These are phyloP conservation scores for Aspergillus quadrilineatus DNA, from an alignment of 2,329 filamentous ascomycete species.

Conservation along the genomic window DNA sequence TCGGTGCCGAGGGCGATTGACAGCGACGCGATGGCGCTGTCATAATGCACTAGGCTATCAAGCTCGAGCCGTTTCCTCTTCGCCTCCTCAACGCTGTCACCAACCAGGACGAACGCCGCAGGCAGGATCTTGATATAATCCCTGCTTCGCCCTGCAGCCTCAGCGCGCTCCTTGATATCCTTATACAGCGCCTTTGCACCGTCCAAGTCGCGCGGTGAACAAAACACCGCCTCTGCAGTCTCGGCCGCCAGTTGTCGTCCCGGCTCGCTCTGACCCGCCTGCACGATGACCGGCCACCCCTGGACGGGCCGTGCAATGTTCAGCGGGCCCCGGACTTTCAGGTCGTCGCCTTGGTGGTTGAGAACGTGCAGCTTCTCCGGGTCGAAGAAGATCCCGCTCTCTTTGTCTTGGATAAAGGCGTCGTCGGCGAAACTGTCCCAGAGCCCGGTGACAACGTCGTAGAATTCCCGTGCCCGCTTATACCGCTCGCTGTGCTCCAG, in stretches of 20 bases:
- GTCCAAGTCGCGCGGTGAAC: conserved; percentile 49
- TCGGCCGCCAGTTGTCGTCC: conserved; percentile 54
- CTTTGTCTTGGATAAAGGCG: conserved; percentile 51
- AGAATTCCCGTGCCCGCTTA: conserved; percentile 54
- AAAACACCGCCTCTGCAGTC: conserved; percentile 56
- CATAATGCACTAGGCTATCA: conserved; percentile 55
- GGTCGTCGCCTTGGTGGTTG: conserved; percentile 51
- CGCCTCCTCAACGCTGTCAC: conserved; percentile 52
- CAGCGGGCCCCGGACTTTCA: conserved; percentile 50
- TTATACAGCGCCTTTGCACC: conserved; percentile 50
- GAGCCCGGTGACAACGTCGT: conserved; percentile 53
- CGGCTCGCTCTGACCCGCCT: conserved; percentile 55
- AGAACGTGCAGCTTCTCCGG: conserved; percentile 54
- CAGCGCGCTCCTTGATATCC: conserved; percentile 52
- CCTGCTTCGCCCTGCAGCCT: conserved; percentile 46
- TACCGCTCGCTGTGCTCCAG: conserved; percentile 52
- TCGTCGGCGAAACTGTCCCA: conserved; percentile 59
- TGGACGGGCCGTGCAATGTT: conserved; percentile 56
- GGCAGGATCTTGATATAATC: conserved; percentile 54
- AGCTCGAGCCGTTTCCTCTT: conserved; percentile 50
- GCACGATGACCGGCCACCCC: conserved; percentile 57
- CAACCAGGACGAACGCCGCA: conserved; percentile 52
- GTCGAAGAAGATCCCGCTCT: conserved; percentile 52
- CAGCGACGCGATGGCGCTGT: conserved; percentile 55
- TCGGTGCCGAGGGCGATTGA: conserved; percentile 51